Base-by-base conservation (phyloP, 2,329 filamentous ascomycete species). In the Cercospora sesami region DNA sequence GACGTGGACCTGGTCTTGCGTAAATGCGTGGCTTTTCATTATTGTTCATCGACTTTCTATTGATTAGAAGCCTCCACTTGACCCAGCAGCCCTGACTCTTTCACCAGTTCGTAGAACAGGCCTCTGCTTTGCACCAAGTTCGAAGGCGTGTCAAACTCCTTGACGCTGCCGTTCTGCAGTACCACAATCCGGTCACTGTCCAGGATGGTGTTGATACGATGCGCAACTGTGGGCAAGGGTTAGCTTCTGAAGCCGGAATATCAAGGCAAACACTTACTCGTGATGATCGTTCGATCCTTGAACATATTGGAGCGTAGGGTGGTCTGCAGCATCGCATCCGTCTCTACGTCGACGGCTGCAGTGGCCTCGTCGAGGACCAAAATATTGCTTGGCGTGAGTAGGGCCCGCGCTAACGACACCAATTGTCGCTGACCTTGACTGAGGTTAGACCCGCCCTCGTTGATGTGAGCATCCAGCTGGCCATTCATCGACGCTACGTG, bases 161-260 rank as follows among this genome's bases (percentile, higher is more conserved):
- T 91, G 51, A 99, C 94, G 75, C 89, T 87, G 53, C 95, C 95
- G 80, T 91, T 91, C 78, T 98, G 93, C 5, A 99, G 87, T 60
- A 99, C 95, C 39, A 99, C 90, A 70, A 99, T 95, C 61, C 94
- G 89, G 81, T 99, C 94, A 69, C 86, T 89, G 76, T 90, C 88
- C 14, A 99, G 86, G 75, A 99, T 98, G 10, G 95, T 99, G 82
- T 98, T 98, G 83, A 99, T 96, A 65, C 95, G 90, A 83, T 99
- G 95, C 28, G 95, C 95, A 76, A 99, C 75, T 77, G 65, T 7
- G 31, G 23, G 26, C 33, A 12, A 3, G 30, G 33, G 57, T 65
- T 53, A 65, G 63, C 57, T 12, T 7, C 8, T 3, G 9, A 12
- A 51, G 21, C 8, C 62, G 16, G n/a, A 16, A 16, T 12, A 18